Evolutionary conservation across 805 yeast species (phyloP).

Genomic region (Suhomyces pyralidae): DNA sequence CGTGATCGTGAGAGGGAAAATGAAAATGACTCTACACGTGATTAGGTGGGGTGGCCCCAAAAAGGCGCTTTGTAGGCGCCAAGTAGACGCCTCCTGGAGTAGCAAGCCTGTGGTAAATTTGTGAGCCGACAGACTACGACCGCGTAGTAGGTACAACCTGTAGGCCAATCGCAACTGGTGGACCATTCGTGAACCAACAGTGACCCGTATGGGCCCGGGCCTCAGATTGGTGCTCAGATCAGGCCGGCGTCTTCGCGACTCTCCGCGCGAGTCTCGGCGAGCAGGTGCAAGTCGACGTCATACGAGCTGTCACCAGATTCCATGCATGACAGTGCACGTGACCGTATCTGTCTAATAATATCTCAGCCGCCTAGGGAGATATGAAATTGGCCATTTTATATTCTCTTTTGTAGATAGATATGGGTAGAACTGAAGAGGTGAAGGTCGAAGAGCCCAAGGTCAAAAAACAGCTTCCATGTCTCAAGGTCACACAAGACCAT

Average conservation of each 20-base stretch:
- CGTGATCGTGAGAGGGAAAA: not conserved
- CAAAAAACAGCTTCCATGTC: not conserved
- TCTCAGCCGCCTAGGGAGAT: not conserved
- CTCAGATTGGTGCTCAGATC: not conserved
- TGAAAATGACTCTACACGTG: not conserved
- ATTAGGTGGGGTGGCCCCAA: not conserved
- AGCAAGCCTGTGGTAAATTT: not conserved
- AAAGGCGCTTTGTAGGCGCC: too few relatives aligned
- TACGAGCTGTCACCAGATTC: not conserved
- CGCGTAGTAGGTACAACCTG: too few relatives aligned
- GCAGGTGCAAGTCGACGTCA: not conserved
- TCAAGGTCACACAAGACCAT: constrained; percentile 5
- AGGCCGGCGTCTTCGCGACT: not conserved
- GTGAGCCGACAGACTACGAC: not conserved
- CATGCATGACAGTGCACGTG: not conserved
- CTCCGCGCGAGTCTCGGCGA: not conserved
- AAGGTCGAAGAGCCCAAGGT: not conserved
- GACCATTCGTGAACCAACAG: too few relatives aligned
- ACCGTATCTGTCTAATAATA: not conserved
- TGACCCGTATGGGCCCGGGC: not conserved
- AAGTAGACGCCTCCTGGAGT: too few relatives aligned
- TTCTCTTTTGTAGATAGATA: not conserved
- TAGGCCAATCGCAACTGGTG: too few relatives aligned
- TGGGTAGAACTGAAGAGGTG: not conserved
- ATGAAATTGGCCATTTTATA: not conserved